Evolutionary conservation across 2,329 filamentous ascomycete genomes (phyloP).

Genomic region (Plectosphaerella sp.): DNA sequence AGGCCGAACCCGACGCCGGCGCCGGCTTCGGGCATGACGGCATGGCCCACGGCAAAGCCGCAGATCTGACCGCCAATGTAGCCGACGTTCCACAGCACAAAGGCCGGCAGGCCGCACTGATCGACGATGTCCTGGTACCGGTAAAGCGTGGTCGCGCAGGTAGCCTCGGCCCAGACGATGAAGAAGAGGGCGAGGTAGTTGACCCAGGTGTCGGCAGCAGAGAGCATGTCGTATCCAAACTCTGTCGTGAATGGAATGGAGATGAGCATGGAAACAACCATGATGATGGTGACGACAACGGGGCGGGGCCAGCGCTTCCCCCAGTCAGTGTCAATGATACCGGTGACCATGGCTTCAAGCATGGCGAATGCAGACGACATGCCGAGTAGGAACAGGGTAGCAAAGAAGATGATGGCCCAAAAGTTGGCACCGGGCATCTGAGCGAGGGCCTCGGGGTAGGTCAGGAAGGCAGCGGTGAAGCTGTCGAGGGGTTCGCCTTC

Average conservation of each 20-base stretch:
- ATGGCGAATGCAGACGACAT: conserved; percentile 50
- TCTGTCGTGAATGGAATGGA: conserved; percentile 50
- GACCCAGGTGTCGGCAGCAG: conserved; percentile 48
- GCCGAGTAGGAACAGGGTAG: conserved; percentile 48
- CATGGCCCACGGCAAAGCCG: conserved; percentile 43
- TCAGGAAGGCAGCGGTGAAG: conserved; percentile 51
- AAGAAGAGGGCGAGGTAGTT: conserved; percentile 48
- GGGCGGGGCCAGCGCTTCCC: conserved; percentile 36
- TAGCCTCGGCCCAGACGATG: conserved; percentile 44
- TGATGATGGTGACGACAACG: conserved; percentile 37
- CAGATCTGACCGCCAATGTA: conserved; percentile 44
- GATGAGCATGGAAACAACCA: conserved; percentile 41
- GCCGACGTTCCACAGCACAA: conserved; percentile 37
- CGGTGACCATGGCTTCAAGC: conserved; percentile 45
- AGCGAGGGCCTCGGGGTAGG: conserved; percentile 44
- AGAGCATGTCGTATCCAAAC: conserved; percentile 47
- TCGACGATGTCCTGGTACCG: conserved; percentile 39
- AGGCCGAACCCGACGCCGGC: conserved; percentile 45
- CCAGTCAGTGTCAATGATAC: conserved; percentile 38
- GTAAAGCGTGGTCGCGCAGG: conserved; percentile 45
- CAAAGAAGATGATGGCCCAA: conserved; percentile 49
- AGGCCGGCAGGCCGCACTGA: conserved; percentile 34
- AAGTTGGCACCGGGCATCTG: conserved; percentile 53
- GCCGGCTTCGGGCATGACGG: conserved; percentile 31
- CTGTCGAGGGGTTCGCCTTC: conserved; percentile 34